These are phyloP conservation scores for Pseudocercospora crystallina DNA, from an alignment of 2,329 filamentous ascomycete species.

Conservation along the genomic window DNA sequence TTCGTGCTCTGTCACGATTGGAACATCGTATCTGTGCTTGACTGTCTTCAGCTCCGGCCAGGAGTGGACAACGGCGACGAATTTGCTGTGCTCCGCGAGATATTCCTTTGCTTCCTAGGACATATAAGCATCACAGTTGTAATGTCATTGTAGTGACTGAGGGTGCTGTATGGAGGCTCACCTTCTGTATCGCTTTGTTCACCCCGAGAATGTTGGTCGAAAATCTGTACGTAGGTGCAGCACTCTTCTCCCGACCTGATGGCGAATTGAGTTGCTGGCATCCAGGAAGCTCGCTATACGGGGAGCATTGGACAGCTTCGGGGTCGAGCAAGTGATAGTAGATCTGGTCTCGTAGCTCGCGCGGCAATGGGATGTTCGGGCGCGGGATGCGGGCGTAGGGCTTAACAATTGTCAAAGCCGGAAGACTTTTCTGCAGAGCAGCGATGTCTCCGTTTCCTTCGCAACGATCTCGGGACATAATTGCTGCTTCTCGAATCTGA, in stretches of 20 bases:
- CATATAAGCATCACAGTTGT: too few relatives aligned
- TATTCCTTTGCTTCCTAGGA: too few relatives aligned
- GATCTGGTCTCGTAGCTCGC: slow-evolving; percentile 23
- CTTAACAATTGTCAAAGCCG: too few relatives aligned
- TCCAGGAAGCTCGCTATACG: slow-evolving; percentile 1
- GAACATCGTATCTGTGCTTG: not conserved
- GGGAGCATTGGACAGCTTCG: slow-evolving; percentile 3
- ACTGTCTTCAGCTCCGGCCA: not conserved
- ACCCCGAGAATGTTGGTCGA: slow-evolving; percentile 23
- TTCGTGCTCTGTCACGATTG: not conserved
- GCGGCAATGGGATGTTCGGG: slow-evolving; percentile 20
- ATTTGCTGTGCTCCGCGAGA: not conserved
- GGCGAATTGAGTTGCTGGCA: too few relatives aligned
- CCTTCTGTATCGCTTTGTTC: slow-evolving; percentile 23
- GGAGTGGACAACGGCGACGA: not conserved
- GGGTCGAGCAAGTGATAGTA: slow-evolving; percentile 22
- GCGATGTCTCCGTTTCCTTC: too few relatives aligned
- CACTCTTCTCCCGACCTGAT: slow-evolving; percentile 6
- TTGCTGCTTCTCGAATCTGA: too few relatives aligned
- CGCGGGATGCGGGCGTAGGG: too few relatives aligned
- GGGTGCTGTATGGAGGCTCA: too few relatives aligned
- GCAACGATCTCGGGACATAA: too few relatives aligned
- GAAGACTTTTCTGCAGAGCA: too few relatives aligned
- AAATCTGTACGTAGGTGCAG: slow-evolving; percentile 19
- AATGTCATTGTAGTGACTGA: too few relatives aligned